A percentile compares a stretch with the other conserved stretches of the same genome.
Conservation (phyloP, 495 filamentous ascomycete species). For the Penicillium parvum region DNA sequence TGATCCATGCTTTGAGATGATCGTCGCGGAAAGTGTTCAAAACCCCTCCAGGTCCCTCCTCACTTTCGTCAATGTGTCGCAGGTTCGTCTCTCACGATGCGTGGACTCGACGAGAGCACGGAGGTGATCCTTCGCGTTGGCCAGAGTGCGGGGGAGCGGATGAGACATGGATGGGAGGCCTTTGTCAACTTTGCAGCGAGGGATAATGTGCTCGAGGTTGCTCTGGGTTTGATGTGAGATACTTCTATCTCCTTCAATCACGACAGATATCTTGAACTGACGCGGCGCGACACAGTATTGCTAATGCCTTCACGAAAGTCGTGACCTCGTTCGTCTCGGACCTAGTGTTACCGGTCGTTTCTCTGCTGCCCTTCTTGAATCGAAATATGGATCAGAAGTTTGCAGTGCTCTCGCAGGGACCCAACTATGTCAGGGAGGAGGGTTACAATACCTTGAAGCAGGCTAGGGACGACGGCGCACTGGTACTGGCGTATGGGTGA, state of each 20-base stretch:
- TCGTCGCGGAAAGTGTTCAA: not conserved
- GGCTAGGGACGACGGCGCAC: slow-evolving; percentile 65
- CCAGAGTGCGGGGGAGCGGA: slow-evolving; percentile 29
- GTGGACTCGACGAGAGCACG: slow-evolving; percentile 29
- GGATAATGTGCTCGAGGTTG: slow-evolving; percentile 73
- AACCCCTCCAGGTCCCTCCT: not conserved
- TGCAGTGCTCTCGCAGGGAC: slow-evolving; percentile 56
- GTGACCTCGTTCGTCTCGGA: slow-evolving; percentile 71
- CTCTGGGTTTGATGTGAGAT: slow-evolving; percentile 66
- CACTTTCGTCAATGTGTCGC: too few relatives aligned
- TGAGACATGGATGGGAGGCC: slow-evolving; percentile 49
- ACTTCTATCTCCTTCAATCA: not conserved
- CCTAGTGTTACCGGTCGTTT: slow-evolving; percentile 63
- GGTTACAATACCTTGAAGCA: slow-evolving; percentile 67
- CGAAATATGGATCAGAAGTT: slow-evolving; percentile 75
- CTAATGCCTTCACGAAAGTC: slow-evolving; percentile 66
- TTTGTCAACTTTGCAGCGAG: slow-evolving; percentile 69
- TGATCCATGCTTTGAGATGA: slow-evolving; percentile 8
- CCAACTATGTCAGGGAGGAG: slow-evolving; percentile 35
- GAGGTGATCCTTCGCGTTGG: slow-evolving; percentile 22
- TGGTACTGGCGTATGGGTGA: slow-evolving; percentile 69
- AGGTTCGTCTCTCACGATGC: slow-evolving; percentile 24
- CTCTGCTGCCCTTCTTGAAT: slow-evolving; percentile 63
- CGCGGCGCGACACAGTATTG: slow-evolving; percentile 46
- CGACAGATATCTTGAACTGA: not conserved